phyloP scores from a whole-genome alignment of 345 rosid genomes.

The Heritiera fomes region DNA sequence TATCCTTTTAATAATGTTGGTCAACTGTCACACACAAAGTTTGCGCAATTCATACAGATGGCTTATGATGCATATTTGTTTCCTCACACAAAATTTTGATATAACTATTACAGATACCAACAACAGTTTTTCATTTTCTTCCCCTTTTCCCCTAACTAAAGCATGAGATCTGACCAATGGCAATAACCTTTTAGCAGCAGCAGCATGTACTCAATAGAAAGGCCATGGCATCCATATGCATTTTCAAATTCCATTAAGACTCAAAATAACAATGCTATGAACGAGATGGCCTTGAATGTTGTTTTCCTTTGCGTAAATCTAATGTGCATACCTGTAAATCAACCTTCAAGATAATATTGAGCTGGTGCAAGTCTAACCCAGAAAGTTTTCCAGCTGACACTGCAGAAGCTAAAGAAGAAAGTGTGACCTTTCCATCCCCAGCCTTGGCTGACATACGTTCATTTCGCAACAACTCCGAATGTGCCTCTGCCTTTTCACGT shows the following conservation, averaged over 20 bases:
- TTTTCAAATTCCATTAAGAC: background rate
- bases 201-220: too few species aligned
- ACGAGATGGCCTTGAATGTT: background rate
- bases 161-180: background rate
- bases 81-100: background rate
- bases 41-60: background rate
- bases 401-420: constrained; percentile 94
- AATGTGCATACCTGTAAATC: constrained; percentile 78
- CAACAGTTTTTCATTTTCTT: background rate
- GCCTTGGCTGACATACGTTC: constrained; percentile 90
- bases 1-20: background rate
- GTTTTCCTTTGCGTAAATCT: background rate
- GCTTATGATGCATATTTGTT: background rate
- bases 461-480: constrained; percentile 65
- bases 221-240: background rate
- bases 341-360: constrained; percentile 88
- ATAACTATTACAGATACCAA: background rate
- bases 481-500: constrained; percentile 78
- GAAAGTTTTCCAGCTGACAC: constrained; percentile 76
- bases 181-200: background rate
- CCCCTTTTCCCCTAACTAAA: background rate
- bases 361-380: constrained; percentile 88
- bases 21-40: background rate
- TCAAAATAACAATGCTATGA: constrained; percentile 12
- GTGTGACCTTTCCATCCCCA: constrained; percentile 94